Conservation (phyloP, 495 filamentous ascomycete species). For the Hypoxylon fragiforme region DNA sequence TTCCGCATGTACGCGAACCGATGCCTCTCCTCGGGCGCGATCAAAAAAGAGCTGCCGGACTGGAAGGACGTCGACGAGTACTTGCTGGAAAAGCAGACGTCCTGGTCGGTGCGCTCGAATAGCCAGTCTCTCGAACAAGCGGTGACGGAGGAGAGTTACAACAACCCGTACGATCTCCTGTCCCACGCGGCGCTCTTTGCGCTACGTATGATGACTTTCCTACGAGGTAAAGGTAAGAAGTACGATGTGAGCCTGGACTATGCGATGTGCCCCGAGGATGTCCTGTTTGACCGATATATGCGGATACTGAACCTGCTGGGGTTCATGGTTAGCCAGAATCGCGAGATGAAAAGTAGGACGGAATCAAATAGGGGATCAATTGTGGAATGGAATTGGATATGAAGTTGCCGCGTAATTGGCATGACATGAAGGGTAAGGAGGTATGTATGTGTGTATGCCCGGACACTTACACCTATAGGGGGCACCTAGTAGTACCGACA, state of each 20-base stretch:
- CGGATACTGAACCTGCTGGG: conserved; percentile 13
- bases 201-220: conserved; percentile 10
- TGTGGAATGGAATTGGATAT: conserved; percentile 3
- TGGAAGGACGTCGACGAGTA: conserved; percentile 19
- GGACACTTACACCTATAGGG: too few relatives aligned
- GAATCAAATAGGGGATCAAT: neutral
- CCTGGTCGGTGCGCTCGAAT: neutral
- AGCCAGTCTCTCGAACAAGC: neutral
- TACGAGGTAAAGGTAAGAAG: neutral
- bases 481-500: too few relatives aligned
- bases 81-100: neutral
- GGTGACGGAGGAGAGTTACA: neutral
- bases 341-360: neutral
- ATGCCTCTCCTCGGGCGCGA: conserved; percentile 9
- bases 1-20: conserved; percentile 19
- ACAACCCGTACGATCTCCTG: conserved; percentile 12
- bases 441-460: too few relatives aligned
- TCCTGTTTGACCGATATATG: conserved; percentile 8
- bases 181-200: conserved; percentile 16
- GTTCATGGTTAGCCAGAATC: conserved; percentile 12
- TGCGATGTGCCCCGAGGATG: neutral
- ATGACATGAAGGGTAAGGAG: too few relatives aligned
- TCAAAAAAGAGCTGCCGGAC: neutral
- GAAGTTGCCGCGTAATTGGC: too few relatives aligned
- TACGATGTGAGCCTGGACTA: conserved; percentile 2